These are phyloP conservation scores for Pichia sp. DNA, from an alignment of 1,139 yeast genomes.

Conservation along the genomic window DNA sequence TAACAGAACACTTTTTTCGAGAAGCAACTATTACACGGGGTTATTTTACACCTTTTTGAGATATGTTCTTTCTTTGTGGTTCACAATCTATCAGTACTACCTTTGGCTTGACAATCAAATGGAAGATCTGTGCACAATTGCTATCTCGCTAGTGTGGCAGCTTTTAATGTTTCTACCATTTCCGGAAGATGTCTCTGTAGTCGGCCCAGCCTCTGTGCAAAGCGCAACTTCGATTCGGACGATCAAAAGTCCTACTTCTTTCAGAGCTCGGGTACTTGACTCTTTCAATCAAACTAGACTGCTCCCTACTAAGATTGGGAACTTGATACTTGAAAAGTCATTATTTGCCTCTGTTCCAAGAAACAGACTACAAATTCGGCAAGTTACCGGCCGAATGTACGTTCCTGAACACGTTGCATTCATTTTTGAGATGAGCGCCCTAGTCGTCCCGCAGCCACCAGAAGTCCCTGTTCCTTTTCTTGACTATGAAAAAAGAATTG, in stretches of 20 bases:
- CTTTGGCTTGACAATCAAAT: not conserved
- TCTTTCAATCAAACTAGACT: not conserved
- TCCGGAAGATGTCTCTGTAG: constrained; percentile 15
- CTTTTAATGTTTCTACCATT: constrained; percentile 17
- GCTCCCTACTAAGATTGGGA: constrained; percentile 22
- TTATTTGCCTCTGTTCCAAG: constrained; percentile 22
- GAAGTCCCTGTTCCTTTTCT: constrained; percentile 42
- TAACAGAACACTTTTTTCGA: constrained; percentile 14
- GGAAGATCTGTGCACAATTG: not conserved
- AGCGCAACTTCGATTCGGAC: constrained; percentile 5
- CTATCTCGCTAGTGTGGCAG: constrained; percentile 20
- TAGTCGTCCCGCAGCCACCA: constrained; percentile 36
- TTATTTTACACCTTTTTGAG: constrained; percentile 11
- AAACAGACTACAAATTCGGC: constrained; percentile 16
- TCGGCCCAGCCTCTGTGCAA: constrained; percentile 10
- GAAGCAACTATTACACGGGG: constrained; percentile 6
- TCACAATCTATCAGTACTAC: constrained; percentile 10
- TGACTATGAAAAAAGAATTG: constrained; percentile 37
- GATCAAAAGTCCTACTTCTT: not conserved
- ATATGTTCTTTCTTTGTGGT: constrained; percentile 11
- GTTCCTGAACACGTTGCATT: constrained; percentile 23
- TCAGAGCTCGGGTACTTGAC: not conserved
- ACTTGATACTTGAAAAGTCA: constrained; percentile 21
- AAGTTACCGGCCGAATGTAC: constrained; percentile 18
- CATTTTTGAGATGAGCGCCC: constrained; percentile 26